Evolutionary conservation across 495 filamentous ascomycete genomes (phyloP).

Genomic region (Aspergillus sclerotioniger): DNA sequence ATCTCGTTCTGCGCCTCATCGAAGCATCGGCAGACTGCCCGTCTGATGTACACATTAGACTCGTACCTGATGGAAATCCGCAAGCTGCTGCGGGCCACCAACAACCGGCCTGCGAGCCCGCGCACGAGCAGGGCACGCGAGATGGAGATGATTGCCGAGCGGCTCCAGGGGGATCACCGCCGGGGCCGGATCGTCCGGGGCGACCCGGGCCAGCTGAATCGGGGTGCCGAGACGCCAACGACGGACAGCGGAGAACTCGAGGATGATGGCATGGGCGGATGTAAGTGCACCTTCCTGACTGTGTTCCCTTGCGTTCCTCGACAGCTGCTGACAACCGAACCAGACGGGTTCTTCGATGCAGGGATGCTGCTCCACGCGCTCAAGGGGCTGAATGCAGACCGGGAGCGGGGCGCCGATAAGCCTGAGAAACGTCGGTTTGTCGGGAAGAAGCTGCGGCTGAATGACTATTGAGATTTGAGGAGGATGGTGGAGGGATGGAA

Average conservation of each 20-base stretch:
- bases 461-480: conserved; percentile 58
- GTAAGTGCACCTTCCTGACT: conserved; percentile 55
- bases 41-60: conserved; percentile 87
- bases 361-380: conserved; percentile 89
- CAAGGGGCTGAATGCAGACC: conserved; percentile 58
- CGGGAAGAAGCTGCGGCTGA: conserved; percentile 74
- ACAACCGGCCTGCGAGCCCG: conserved; percentile 52
- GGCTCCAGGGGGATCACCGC: conserved; percentile 38
- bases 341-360: conserved; percentile 95
- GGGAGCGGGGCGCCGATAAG: conserved; percentile 44
- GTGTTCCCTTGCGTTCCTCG: conserved; percentile 9
- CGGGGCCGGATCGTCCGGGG: conserved; percentile 47
- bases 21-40: conserved; percentile 88
- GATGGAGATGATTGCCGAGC: conserved; percentile 55
- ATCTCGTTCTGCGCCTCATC: conserved; percentile 89
- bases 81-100: conserved; percentile 69
- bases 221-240: conserved; percentile 52
- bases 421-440: conserved; percentile 60
- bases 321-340: conserved; percentile 23
- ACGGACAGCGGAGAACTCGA: conserved; percentile 67
- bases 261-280: conserved; percentile 88
- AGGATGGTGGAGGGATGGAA: background rate
- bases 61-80: conserved; percentile 87
- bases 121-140: conserved; percentile 64
- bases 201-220: conserved; percentile 28